These are phyloP conservation scores for Fusarium torulosum DNA, from an alignment of 2,329 filamentous ascomycete species.

Conservation along the genomic window DNA sequence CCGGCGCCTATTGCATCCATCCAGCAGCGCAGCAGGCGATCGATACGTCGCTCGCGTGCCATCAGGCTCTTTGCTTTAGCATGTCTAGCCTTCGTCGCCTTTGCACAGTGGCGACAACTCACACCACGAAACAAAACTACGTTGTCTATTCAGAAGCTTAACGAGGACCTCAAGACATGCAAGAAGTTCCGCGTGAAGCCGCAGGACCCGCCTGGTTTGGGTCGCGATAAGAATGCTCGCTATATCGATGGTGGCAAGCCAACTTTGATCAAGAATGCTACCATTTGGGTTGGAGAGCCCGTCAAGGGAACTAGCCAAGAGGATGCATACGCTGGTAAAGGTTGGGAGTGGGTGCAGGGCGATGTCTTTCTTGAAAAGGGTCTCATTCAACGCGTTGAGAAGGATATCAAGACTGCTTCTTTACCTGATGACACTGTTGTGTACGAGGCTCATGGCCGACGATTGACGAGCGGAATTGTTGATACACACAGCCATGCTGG, in stretches of 20 bases:
- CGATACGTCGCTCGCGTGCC: slow-evolving; percentile 59
- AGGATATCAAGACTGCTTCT: slow-evolving; percentile 56
- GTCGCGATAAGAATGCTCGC: slow-evolving; percentile 71
- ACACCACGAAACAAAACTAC: slow-evolving; percentile 47
- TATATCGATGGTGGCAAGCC: slow-evolving; percentile 70
- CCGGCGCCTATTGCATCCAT: slow-evolving; percentile 35
- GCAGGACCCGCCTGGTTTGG: slow-evolving; percentile 65
- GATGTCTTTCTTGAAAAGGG: slow-evolving; percentile 73
- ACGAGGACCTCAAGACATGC: slow-evolving; percentile 68
- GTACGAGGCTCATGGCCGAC: slow-evolving; percentile 70
- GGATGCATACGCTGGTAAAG: slow-evolving; percentile 68
- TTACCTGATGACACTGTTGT: slow-evolving; percentile 63
- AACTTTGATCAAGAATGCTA: slow-evolving; percentile 74
- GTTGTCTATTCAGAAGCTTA: slow-evolving; percentile 66
- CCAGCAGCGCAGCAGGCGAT: slow-evolving; percentile 43
- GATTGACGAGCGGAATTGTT: slow-evolving; percentile 74
- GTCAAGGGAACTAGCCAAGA: slow-evolving; percentile 61
- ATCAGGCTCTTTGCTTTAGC: slow-evolving; percentile 60
- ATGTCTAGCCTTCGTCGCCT: slow-evolving; percentile 65
- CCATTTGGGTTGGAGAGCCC: slow-evolving; percentile 75
- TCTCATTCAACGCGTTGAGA: slow-evolving; percentile 67
- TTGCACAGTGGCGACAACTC: slow-evolving; percentile 62
- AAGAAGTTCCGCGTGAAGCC: slow-evolving; percentile 67
- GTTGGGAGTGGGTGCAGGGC: slow-evolving; percentile 70
- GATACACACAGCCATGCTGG: slow-evolving; percentile 80